Evolutionary conservation across 2,329 filamentous ascomycete species (phyloP), one percentile per base, ranked within the genome.

Genomic region (Aspergillus pseudoviridinutans): DNA sequence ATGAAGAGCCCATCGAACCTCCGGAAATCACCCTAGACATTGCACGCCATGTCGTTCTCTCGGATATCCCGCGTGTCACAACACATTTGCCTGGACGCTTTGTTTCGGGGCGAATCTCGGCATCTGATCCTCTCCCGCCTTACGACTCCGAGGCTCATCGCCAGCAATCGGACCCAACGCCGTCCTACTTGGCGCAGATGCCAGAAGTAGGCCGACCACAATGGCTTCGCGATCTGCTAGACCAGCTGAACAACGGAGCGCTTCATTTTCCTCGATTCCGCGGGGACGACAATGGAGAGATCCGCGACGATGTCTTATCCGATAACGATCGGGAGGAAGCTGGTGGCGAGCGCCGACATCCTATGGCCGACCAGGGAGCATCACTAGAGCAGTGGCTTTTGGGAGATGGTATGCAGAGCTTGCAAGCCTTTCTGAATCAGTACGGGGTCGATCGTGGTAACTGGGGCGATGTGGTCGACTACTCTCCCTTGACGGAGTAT

Each of bases 111-210:
- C 79, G 86, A 50, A 86, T 87, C 2, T 92, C 89, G 61, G 85
- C 90, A 20, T 94, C 91, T 24, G 92, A 96, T 68, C 91, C 91
- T 1, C 77, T 96, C 14, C 91, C 92, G 22, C 92, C 92, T 1
- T 73, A 81, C 0, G 76, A 84, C 55, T 75, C 74, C 1, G 70
- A 75, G 49, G 73, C 72, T 29, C 69, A 66, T 55, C 66, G 66
- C 29, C 66, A 72, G 54, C 73, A 75, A 56, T 66, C 67, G 4
- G 65, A 74, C 46, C 72, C 72, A 29, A 65, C 67, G 0, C 71
- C 67, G 14, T 68, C 68, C 10, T 75, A 71, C 55, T 53, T 69
- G 5, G 63, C 66, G n/a, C 66, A 61, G 28, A 62, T 69, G 12
- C 70, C 71, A n/a, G 69, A 73, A 49, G 60, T 52, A 2, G 69